A percentile compares a stretch with the other conserved stretches of the same genome.
Conservation (phyloP, 768 basidiomycete genomes). For the Lactarius trivialis region DNA sequence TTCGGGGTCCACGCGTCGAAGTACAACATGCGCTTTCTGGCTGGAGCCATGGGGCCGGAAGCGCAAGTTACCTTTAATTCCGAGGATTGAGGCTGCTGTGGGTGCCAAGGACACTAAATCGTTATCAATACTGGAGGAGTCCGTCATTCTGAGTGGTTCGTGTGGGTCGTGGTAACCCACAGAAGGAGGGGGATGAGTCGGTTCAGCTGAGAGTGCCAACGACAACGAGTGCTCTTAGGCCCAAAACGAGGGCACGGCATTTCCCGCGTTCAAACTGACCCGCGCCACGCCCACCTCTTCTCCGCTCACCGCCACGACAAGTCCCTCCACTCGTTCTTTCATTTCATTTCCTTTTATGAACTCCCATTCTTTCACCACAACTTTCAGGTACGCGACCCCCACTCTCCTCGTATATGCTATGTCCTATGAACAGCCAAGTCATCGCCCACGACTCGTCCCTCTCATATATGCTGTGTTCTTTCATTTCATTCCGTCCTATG, state of each 20-base stretch:
- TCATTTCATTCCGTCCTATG: background rate
- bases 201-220: constrained; percentile 15
- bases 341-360: background rate
- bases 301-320: background rate
- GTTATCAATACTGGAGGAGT: constrained; percentile 16
- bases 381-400: background rate
- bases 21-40: constrained; percentile 62
- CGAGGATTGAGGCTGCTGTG: constrained; percentile 49
- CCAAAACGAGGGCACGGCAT: constrained; percentile 12
- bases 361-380: too few relatives aligned
- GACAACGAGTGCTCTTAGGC: constrained; percentile 3
- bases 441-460: too few relatives aligned
- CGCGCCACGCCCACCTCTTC: background rate
- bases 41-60: constrained; percentile 60
- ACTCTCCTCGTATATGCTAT: too few relatives aligned
- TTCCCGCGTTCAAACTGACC: constrained; percentile 1
- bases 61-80: constrained; percentile 54
- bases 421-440: too few relatives aligned
- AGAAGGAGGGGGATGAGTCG: constrained; percentile 9
- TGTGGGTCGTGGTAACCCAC: constrained; percentile 23
- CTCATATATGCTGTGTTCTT: background rate
- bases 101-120: constrained; percentile 22
- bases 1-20: constrained; percentile 51
- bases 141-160: constrained; percentile 18
- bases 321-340: background rate